Percentiles rank a stretch among this genome's conserved stretches.
These are phyloP conservation scores for Clavulina sp. DNA, from an alignment of 768 basidiomycete genomes.

Conservation along the genomic window DNA sequence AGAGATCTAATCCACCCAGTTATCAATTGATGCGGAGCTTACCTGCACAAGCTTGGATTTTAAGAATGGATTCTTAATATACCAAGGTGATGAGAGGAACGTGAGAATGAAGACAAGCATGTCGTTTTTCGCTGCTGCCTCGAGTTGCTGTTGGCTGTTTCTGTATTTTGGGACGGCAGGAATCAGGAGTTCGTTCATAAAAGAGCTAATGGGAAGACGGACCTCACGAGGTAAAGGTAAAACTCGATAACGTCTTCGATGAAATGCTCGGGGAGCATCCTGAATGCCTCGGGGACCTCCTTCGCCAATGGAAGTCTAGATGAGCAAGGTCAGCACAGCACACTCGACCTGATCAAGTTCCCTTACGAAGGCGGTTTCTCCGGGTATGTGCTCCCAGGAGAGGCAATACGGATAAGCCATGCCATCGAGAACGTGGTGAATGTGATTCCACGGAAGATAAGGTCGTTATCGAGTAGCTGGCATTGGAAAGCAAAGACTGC, in stretches of 20 bases:
- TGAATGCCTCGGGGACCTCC: constrained; percentile 71
- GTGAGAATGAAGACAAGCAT: constrained; percentile 75
- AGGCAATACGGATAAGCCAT: constrained; percentile 84
- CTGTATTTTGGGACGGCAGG: constrained; percentile 18
- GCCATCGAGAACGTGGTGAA: constrained; percentile 85
- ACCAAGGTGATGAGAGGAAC: constrained; percentile 87
- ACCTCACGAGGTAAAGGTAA: constrained; percentile 70
- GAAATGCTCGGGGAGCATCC: constrained; percentile 82
- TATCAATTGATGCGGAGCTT: constrained; percentile 11
- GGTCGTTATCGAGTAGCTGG: constrained; percentile 73
- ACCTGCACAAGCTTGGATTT: constrained; percentile 95
- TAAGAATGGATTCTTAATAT: constrained; percentile 96
- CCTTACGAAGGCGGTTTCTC: not conserved
- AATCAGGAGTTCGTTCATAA: not conserved
- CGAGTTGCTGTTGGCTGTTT: constrained; percentile 59
- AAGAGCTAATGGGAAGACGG: constrained; percentile 14
- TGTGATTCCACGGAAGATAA: constrained; percentile 56
- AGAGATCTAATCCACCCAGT: not conserved
- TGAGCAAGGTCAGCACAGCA: too few relatives aligned
- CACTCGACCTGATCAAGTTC: too few relatives aligned
- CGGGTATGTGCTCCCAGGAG: constrained; percentile 66
- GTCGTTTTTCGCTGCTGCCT: constrained; percentile 70
- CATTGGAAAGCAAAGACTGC: constrained; percentile 67
- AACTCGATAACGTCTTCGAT: constrained; percentile 89
- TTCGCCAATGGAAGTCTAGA: constrained; percentile 72